Conservation (phyloP, 2,329 filamentous ascomycete genomes). For the Sporothrix mexicana region DNA sequence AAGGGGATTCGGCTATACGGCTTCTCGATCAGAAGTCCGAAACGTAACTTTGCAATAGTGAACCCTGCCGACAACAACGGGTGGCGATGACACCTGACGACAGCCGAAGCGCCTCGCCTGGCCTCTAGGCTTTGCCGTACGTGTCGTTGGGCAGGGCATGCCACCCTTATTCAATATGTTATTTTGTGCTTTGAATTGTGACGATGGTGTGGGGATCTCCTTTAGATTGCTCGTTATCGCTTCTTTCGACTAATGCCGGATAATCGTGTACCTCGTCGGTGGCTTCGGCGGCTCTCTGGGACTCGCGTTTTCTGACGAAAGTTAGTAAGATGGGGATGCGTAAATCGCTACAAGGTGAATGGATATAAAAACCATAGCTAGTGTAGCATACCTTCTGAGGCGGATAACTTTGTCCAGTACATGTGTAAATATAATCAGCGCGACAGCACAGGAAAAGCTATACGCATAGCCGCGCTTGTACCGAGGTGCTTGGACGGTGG, state of each 20-base stretch:
- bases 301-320: not conserved
- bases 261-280: not conserved
- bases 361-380: constrained; percentile 2
- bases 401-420: constrained; percentile 19
- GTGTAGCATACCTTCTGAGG: constrained; percentile 5
- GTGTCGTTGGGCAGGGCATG: not conserved
- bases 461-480: constrained; percentile 25
- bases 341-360: not conserved
- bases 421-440: constrained; percentile 22
- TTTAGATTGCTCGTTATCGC: not conserved
- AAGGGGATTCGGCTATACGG: not conserved
- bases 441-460: constrained; percentile 24
- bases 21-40: not conserved
- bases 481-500: constrained; percentile 26
- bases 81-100: not conserved
- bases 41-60: not conserved
- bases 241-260: not conserved
- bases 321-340: not conserved
- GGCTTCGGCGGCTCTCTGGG: constrained; percentile 1
- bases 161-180: not conserved
- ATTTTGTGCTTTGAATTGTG: constrained; percentile 2
- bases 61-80: not conserved
- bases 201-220: not conserved
- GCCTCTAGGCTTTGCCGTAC: not conserved
- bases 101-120: not conserved